A percentile compares a stretch with the other conserved stretches of the same genome.
Conservation (phyloP, 2,329 filamentous ascomycete genomes). For the Phialophora chinensis region DNA sequence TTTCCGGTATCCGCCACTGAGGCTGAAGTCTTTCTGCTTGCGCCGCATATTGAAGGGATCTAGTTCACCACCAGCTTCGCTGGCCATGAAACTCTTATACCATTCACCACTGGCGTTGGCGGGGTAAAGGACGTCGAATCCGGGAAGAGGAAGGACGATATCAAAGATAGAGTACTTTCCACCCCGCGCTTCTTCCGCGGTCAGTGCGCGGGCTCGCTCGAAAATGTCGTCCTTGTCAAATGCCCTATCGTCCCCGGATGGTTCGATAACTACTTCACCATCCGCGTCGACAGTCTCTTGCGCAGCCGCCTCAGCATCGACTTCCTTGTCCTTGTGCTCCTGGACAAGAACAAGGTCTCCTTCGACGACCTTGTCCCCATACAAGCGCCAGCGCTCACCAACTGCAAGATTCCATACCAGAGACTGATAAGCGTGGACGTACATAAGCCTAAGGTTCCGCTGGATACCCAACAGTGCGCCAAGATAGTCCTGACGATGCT, state of each 20-base stretch:
- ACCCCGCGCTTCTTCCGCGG: slow-evolving; percentile 75
- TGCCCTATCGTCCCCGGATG: slow-evolving; percentile 63
- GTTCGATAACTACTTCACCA: slow-evolving; percentile 67
- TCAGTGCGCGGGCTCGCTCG: slow-evolving; percentile 74
- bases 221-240: slow-evolving; percentile 62
- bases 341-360: slow-evolving; percentile 81
- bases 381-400: slow-evolving; percentile 77
- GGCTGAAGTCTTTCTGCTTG: slow-evolving; percentile 81
- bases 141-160: slow-evolving; percentile 87
- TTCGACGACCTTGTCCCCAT: slow-evolving; percentile 74
- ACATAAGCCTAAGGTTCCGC: slow-evolving; percentile 86
- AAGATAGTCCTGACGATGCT: slow-evolving; percentile 69
- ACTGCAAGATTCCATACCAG: slow-evolving; percentile 90
- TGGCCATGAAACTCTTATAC: slow-evolving; percentile 86
- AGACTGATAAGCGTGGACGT: slow-evolving; percentile 95
- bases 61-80: slow-evolving; percentile 74
- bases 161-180: slow-evolving; percentile 84
- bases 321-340: slow-evolving; percentile 59
- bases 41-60: slow-evolving; percentile 88
- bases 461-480: slow-evolving; percentile 82
- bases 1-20: slow-evolving; percentile 88
- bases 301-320: slow-evolving; percentile 33
- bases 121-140: slow-evolving; percentile 88
- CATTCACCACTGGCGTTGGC: slow-evolving; percentile 80
- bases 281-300: slow-evolving; percentile 41